phyloP scores from a whole-genome alignment of 2,329 filamentous ascomycete genomes.

The Metarhizium humberi region DNA sequence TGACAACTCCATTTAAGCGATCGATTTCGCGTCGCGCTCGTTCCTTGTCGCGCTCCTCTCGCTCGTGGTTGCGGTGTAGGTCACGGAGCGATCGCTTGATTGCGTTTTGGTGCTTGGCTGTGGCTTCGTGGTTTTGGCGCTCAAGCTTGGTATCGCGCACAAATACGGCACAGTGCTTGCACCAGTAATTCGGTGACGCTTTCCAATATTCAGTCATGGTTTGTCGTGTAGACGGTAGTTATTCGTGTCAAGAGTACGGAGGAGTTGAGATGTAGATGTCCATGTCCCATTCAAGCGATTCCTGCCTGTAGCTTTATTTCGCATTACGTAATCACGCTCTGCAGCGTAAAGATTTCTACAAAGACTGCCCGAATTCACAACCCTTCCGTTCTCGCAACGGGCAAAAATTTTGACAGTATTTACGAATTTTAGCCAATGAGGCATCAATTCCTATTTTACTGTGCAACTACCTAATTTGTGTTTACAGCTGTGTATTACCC shows the following conservation, averaged over 20 bases:
- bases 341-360: too few relatives aligned
- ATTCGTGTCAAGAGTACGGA: neutral
- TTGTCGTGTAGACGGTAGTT: neutral
- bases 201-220: slow-evolving; percentile 99
- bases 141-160: slow-evolving; percentile 91
- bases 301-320: too few relatives aligned
- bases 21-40: slow-evolving; percentile 77
- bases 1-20: slow-evolving; percentile 71
- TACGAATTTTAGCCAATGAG: too few relatives aligned
- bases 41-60: slow-evolving; percentile 71
- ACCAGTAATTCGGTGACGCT: slow-evolving; percentile 95
- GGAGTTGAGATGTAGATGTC: too few relatives aligned
- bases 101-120: slow-evolving; percentile 71
- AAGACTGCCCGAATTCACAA: too few relatives aligned
- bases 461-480: slow-evolving; percentile 1
- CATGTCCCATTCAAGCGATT: too few relatives aligned
- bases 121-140: slow-evolving; percentile 80
- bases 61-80: slow-evolving; percentile 76
- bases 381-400: too few relatives aligned
- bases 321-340: neutral
- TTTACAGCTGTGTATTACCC: slow-evolving; percentile 1
- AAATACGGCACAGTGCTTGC: slow-evolving; percentile 87
- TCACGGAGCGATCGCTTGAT: slow-evolving; percentile 86
- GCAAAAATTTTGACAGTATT: too few relatives aligned
- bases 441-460: neutral